phyloP scores from a whole-genome alignment of 768 basidiomycete species.

The Lactarius hengduanensis region DNA sequence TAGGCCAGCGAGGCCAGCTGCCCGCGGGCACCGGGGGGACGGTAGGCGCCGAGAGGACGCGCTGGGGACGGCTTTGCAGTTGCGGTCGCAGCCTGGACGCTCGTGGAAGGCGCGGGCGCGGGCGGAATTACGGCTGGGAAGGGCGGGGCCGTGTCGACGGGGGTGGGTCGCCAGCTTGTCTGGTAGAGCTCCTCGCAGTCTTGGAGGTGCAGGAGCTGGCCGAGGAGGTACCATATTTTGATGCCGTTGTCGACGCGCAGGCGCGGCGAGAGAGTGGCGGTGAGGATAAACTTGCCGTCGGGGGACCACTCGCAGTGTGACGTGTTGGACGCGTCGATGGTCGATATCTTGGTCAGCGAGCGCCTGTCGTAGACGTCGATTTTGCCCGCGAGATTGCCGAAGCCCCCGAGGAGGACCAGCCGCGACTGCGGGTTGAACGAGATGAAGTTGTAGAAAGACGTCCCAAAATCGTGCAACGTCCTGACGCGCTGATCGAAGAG shows the following conservation, averaged over 20 bases:
- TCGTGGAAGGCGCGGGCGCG: slow-evolving; percentile 63
- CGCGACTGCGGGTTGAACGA: slow-evolving; percentile 94
- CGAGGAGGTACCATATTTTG: slow-evolving; percentile 93
- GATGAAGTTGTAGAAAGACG: slow-evolving; percentile 87
- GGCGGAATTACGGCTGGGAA: slow-evolving; percentile 68
- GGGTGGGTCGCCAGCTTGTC: slow-evolving; percentile 75
- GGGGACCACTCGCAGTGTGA: slow-evolving; percentile 95
- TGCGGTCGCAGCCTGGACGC: slow-evolving; percentile 50
- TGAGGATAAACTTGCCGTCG: slow-evolving; percentile 88
- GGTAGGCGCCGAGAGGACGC: slow-evolving; percentile 84
- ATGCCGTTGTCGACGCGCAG: slow-evolving; percentile 96
- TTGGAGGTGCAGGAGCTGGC: slow-evolving; percentile 84
- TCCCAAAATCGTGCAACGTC: slow-evolving; percentile 85
- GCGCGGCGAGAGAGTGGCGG: slow-evolving; percentile 93
- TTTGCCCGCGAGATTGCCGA: slow-evolving; percentile 95
- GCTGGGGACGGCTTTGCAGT: slow-evolving; percentile 53
- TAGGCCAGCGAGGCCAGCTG: slow-evolving; percentile 84
- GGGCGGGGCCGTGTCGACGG: slow-evolving; percentile 59
- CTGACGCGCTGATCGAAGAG: slow-evolving; percentile 90
- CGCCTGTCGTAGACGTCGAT: slow-evolving; percentile 91
- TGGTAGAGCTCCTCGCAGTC: slow-evolving; percentile 88
- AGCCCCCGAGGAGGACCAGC: slow-evolving; percentile 86
- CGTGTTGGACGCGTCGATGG: slow-evolving; percentile 89
- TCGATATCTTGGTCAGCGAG: slow-evolving; percentile 71
- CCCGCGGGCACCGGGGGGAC: slow-evolving; percentile 92